phyloP scores from a whole-genome alignment of 768 basidiomycete genomes.

The Cystofilobasidium macerans region DNA sequence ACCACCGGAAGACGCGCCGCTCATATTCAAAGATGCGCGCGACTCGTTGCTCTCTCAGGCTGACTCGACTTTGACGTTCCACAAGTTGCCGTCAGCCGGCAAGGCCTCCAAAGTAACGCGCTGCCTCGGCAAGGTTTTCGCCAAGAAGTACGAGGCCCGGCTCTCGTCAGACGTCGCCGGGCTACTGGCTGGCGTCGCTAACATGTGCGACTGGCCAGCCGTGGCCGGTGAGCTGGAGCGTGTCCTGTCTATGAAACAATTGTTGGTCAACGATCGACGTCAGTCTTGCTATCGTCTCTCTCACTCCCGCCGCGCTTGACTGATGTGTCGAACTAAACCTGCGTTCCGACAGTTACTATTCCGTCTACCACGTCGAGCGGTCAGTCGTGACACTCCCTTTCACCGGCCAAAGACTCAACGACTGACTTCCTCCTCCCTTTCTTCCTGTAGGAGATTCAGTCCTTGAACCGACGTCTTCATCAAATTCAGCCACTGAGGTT shows the following conservation, averaged over 20 bases:
- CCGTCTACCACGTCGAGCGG: too few relatives aligned
- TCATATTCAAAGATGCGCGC: not conserved
- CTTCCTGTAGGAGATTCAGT: too few relatives aligned
- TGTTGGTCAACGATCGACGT: not conserved
- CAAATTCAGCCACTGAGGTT: slow-evolving; percentile 22
- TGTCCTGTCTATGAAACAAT: not conserved
- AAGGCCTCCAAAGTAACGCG: not conserved
- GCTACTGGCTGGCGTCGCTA: slow-evolving; percentile 1
- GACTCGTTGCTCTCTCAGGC: not conserved
- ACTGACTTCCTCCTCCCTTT: too few relatives aligned
- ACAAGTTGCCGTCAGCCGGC: not conserved
- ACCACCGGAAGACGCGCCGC: not conserved
- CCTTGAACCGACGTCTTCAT: too few relatives aligned
- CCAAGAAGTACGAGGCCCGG: not conserved
- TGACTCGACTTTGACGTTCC: not conserved
- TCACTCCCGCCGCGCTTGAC: too few relatives aligned
- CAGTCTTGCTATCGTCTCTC: too few relatives aligned
- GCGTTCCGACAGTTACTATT: too few relatives aligned
- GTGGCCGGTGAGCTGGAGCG: not conserved
- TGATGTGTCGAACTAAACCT: too few relatives aligned
- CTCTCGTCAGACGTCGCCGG: slow-evolving; percentile 2
- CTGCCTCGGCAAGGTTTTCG: slow-evolving; percentile 1
- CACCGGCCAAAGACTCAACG: too few relatives aligned
- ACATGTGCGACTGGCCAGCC: slow-evolving; percentile 3
- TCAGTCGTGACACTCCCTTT: too few relatives aligned